Evolutionary conservation across 495 filamentous ascomycete species (phyloP).

Genomic region (Amniculicola lignicola): DNA sequence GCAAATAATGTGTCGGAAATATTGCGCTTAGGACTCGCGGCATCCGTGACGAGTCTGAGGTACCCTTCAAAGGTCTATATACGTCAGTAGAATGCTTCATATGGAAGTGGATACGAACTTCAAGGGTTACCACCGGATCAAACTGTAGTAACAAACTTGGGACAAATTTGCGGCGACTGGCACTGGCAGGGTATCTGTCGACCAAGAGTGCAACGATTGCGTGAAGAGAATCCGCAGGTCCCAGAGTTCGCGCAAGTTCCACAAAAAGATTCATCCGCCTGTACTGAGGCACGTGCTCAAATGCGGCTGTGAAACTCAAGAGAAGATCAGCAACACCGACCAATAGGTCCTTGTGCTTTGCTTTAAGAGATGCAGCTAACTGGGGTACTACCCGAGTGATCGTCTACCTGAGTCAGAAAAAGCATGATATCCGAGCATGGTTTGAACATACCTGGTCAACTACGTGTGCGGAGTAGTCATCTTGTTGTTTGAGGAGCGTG

Average conservation of each 20-base stretch:
- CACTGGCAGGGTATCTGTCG: conserved; percentile 60
- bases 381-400: conserved; percentile 87
- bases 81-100: conserved; percentile 17
- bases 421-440: conserved; percentile 3
- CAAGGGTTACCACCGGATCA: conserved; percentile 58
- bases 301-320: conserved; percentile 88
- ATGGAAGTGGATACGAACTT: conserved; percentile 32
- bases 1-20: conserved; percentile 68
- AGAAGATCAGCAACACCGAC: conserved; percentile 79
- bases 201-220: conserved; percentile 68
- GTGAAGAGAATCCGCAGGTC: conserved; percentile 75
- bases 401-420: conserved; percentile 50
- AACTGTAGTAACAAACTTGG: conserved; percentile 52
- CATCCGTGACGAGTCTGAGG: conserved; percentile 67
- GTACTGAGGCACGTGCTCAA: conserved; percentile 87
- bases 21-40: conserved; percentile 64
- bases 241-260: conserved; percentile 76
- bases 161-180: conserved; percentile 52
- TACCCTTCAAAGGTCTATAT: conserved; percentile 45
- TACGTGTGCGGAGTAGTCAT: conserved; percentile 93
- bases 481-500: conserved; percentile 80
- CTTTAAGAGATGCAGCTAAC: conserved; percentile 79
- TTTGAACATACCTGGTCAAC: conserved; percentile 60
- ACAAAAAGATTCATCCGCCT: conserved; percentile 76
- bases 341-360: conserved; percentile 70